Base-by-base conservation (phyloP, 805 yeast genomes). In the Candida takata region DNA sequence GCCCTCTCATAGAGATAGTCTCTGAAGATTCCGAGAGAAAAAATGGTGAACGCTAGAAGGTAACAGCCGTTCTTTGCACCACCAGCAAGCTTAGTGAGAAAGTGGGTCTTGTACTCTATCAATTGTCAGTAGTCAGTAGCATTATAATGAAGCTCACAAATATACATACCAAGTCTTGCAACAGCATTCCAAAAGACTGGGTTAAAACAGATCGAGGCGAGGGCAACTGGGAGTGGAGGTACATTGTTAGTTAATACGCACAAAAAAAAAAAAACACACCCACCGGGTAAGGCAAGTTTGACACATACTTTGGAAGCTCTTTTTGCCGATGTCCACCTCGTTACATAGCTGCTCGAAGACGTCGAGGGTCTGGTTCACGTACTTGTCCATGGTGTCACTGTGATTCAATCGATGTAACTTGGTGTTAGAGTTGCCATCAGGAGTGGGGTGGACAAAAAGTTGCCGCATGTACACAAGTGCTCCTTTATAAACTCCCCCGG, bases 101-200 rank as follows among this genome's bases (percentile, higher is more conserved):
- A 51, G 47, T 83, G 82, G 12, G 84, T 77, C 41, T 75, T 74
- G 68, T 85, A 85, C 57, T 92, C 97, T 47, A 39, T 6, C 12
- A 6, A 15, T 29, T 31, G 19, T 18, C 13, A 23, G 15, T 24
- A 20, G 19, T 12, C 15, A 18, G 17, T 24, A 19, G 21, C 21
- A 10, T 24, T n/a, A n/a, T n/a, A n/a, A n/a, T 16, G 29, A 19
- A n/a, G 27, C 18, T 30, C 25, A 17, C 27, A 31, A 23, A 17
- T n/a, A 15, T 21, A 51, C 64, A 24, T 42, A 61, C 66, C 66
- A 19, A 74, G 51, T 49, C 97, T 72, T 6, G 98, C 98, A 16
- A 75, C 94, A 39, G 82, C 70, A 58, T 92, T 92, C 98, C 98
- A 92, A 57, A 88, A 90, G 23, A 84, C 73, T 13, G 98, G 98